phyloP scores from a whole-genome alignment of 352 stramenopile species.

The Pythium guiyangense region DNA sequence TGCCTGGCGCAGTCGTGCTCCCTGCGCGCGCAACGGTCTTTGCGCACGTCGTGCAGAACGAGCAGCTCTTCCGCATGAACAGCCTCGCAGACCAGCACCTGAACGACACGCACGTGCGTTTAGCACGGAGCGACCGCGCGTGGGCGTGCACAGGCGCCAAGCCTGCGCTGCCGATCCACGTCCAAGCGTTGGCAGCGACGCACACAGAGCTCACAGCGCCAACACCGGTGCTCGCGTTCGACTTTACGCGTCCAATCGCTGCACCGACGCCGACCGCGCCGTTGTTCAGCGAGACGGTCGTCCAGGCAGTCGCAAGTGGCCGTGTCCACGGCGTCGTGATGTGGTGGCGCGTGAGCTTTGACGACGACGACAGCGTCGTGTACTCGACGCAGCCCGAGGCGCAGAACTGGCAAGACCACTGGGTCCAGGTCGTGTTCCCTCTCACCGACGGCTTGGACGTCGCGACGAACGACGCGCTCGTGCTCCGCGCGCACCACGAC shows the following conservation, averaged over 20 bases:
- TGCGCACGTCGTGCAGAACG: constrained; percentile 64
- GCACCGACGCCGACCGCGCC: constrained; percentile 6
- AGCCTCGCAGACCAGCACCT: constrained; percentile 34
- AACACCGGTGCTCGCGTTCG: constrained; percentile 48
- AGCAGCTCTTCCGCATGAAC: constrained; percentile 66
- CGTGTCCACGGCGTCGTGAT: constrained; percentile 67
- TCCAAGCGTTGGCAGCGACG: constrained; percentile 32
- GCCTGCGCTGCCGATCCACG: constrained; percentile 64
- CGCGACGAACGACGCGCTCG: constrained; percentile 17
- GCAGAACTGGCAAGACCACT: constrained; percentile 85
- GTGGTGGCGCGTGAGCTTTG: constrained; percentile 79
- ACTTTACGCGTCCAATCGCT: constrained; percentile 49
- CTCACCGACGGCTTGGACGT: constrained; percentile 30
- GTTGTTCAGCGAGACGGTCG: constrained; percentile 30
- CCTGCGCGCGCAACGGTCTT: constrained; percentile 64
- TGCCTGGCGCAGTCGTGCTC: constrained; percentile 52
- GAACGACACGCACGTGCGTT: constrained; percentile 22
- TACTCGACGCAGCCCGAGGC: constrained; percentile 62
- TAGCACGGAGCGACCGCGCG: constrained; percentile 51
- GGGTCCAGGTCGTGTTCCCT: constrained; percentile 75
- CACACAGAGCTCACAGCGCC: constrained; percentile 38
- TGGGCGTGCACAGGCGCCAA: constrained; percentile 59
- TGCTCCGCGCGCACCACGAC: constrained; percentile 59
- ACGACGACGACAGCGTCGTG: constrained; percentile 34
- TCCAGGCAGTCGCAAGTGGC: constrained; percentile 29